Conservation (phyloP, 2,329 filamentous ascomycete species). For the Penicillium rolfsii region DNA sequence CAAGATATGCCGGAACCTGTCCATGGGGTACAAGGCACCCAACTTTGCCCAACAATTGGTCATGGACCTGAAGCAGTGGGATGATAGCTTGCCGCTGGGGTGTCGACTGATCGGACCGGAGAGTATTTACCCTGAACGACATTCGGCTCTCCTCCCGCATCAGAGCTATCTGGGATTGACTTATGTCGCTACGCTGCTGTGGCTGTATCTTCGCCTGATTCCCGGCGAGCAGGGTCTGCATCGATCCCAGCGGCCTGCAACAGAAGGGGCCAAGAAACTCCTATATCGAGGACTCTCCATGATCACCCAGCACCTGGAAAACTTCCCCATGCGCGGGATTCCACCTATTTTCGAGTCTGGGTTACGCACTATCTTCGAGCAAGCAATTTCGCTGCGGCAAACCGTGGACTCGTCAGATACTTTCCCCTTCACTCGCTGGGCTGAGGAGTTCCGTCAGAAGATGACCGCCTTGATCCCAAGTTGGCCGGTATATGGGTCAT, state of each 20-base stretch:
- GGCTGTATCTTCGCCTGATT: slow-evolving; percentile 41
- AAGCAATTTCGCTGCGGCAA: slow-evolving; percentile 36
- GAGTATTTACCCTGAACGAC: slow-evolving; percentile 42
- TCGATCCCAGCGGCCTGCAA: slow-evolving; percentile 38
- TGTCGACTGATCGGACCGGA: slow-evolving; percentile 44
- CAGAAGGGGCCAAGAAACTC: slow-evolving; percentile 43
- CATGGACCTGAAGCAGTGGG: slow-evolving; percentile 43
- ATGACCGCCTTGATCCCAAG: slow-evolving; percentile 30
- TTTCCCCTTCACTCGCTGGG: slow-evolving; percentile 42
- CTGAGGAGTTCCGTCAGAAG: slow-evolving; percentile 38
- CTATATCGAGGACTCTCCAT: slow-evolving; percentile 42
- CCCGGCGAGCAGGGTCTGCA: slow-evolving; percentile 37
- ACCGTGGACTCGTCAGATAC: slow-evolving; percentile 33
- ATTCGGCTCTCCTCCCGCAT: slow-evolving; percentile 44
- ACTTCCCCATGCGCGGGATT: slow-evolving; percentile 42
- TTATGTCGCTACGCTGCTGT: slow-evolving; percentile 42
- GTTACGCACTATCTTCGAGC: slow-evolving; percentile 42
- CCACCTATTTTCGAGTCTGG: slow-evolving; percentile 45
- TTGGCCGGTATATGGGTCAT: slow-evolving; percentile 42
- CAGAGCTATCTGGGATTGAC: slow-evolving; percentile 45
- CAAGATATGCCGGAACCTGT: slow-evolving; percentile 38
- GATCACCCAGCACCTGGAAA: slow-evolving; percentile 42
- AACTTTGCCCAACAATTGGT: slow-evolving; percentile 41
- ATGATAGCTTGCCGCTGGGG: slow-evolving; percentile 40
- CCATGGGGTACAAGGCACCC: slow-evolving; percentile 33